Evolutionary conservation across 2,329 filamentous ascomycete species (phyloP).

Genomic region (Trichoderma sp.): DNA sequence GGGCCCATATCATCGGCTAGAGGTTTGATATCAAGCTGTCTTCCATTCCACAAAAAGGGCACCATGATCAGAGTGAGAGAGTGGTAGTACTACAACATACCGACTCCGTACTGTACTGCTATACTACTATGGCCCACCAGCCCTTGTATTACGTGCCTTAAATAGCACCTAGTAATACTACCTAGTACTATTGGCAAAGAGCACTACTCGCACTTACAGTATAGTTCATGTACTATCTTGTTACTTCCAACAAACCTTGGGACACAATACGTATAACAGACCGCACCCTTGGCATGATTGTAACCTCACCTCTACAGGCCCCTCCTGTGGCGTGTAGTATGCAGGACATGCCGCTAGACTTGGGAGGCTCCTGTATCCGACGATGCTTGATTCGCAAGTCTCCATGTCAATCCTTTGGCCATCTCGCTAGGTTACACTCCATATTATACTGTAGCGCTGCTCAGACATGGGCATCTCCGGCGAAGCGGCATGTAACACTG

Average conservation of each 20-base stretch:
- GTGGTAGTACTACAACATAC: background rate
- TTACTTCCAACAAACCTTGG: background rate
- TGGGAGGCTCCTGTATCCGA: background rate
- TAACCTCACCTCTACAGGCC: constrained; percentile 8
- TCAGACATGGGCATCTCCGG: constrained; percentile 3
- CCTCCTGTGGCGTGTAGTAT: constrained; percentile 7
- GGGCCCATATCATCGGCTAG: background rate
- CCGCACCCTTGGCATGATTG: background rate
- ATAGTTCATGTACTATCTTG: background rate
- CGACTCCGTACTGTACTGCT: background rate
- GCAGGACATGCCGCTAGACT: background rate
- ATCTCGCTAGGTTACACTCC: constrained; percentile 14
- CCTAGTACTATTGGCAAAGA: background rate
- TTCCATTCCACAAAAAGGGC: background rate
- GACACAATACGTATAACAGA: background rate
- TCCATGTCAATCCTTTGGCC: background rate
- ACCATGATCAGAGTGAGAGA: background rate
- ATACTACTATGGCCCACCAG: background rate
- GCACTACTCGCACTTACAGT: background rate
- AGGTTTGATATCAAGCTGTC: background rate
- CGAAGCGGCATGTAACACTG: constrained; percentile 17
- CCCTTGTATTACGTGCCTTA: background rate
- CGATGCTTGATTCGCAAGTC: background rate
- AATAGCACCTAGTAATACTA: no score
- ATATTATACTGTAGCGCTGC: constrained; percentile 3